Percentiles rank a stretch among this genome's conserved stretches.
Conservation (phyloP, 106 monocot genomes). For the Apostasia shenzhenica region DNA sequence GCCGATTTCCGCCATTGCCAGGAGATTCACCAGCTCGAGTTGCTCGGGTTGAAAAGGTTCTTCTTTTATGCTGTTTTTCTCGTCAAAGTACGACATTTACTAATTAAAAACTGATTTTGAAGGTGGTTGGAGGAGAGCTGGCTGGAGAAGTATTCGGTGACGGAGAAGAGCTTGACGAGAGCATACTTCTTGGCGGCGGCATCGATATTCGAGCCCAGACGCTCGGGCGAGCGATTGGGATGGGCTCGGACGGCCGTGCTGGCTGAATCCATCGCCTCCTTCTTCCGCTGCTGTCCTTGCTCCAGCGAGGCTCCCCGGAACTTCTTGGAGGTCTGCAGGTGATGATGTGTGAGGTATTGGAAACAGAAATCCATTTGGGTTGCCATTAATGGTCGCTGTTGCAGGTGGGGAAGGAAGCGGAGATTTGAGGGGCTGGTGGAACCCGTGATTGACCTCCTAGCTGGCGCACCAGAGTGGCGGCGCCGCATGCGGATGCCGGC, state of each 20-base stretch:
- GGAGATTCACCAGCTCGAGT: constrained; percentile 60
- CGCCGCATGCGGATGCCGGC: neutral
- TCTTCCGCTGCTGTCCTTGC: neutral
- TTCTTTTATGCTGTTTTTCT: neutral
- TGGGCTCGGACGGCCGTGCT: constrained; percentile 37
- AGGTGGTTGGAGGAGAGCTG: constrained; percentile 59
- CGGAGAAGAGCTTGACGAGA: constrained; percentile 17
- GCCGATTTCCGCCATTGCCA: constrained; percentile 79
- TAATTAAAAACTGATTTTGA: neutral
- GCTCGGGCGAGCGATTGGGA: constrained; percentile 33
- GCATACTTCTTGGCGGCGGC: constrained; percentile 57
- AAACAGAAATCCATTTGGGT: neutral
- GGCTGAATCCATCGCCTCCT: constrained; percentile 19
- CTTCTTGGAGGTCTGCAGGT: constrained; percentile 8
- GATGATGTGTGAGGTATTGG: neutral
- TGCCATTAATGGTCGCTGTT: neutral
- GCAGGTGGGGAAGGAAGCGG: constrained; percentile 9
- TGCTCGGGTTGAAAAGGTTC: constrained; percentile 43
- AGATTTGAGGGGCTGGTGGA: constrained; percentile 13
- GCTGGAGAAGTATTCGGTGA: constrained; percentile 21
- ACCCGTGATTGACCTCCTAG: constrained; percentile 10
- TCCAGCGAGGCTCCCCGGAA: neutral
- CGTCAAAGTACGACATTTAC: neutral
- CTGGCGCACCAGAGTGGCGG: constrained; percentile 2
- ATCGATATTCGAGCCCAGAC: constrained; percentile 45